Percentiles rank a stretch among this genome's conserved stretches.
Evolutionary conservation across 805 yeast species (phyloP).

Genomic region (Lipomyces kockii): DNA sequence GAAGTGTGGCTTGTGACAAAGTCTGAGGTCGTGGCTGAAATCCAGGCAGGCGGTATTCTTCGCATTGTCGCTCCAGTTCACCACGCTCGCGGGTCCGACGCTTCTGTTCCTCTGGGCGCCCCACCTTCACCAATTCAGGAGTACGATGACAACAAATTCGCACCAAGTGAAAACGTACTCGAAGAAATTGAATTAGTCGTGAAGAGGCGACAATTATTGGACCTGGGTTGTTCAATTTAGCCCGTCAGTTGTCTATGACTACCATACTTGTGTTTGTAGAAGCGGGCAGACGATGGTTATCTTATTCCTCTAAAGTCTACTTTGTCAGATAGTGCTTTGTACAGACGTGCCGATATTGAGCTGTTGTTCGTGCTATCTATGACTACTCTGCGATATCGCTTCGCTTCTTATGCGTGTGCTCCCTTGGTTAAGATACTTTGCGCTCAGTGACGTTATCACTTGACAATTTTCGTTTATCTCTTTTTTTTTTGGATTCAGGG

Average conservation of each 20-base stretch:
- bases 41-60: slow-evolving; percentile 4
- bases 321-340: neutral
- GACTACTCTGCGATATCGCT: slow-evolving; percentile 1
- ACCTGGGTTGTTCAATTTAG: neutral
- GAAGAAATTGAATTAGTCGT: slow-evolving; percentile 26
- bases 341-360: neutral
- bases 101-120: neutral
- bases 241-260: neutral
- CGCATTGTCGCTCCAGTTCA: slow-evolving; percentile 7
- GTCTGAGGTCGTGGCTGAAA: neutral
- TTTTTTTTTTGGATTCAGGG: no score
- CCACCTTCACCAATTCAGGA: neutral
- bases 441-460: no score
- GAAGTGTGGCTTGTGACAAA: slow-evolving; percentile 18
- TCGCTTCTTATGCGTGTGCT: neutral
- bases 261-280: neutral
- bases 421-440: no score
- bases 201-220: slow-evolving; percentile 17
- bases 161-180: slow-evolving; percentile 4
- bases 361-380: neutral
- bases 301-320: neutral
- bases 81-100: neutral
- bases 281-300: neutral
- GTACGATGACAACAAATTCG: neutral
- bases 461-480: no score